phyloP scores from a whole-genome alignment of 2,329 filamentous ascomycete species.

The Aspergillus fumigatus region DNA sequence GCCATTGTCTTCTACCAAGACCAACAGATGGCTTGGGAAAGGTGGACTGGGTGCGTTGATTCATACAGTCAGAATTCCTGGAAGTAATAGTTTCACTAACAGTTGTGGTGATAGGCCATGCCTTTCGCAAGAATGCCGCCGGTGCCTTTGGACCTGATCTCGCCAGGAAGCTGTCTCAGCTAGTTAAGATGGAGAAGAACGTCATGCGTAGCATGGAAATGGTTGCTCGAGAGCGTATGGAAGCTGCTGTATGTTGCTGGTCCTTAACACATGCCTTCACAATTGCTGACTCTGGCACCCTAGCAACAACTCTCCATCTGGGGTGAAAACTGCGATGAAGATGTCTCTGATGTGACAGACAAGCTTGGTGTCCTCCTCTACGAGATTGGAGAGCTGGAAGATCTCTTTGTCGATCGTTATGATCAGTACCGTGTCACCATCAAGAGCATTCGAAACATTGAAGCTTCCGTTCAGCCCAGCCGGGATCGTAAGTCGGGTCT shows the following conservation, averaged over 20 bases:
- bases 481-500: constrained; percentile 69
- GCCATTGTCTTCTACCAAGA: constrained; percentile 85
- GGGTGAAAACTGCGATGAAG: constrained; percentile 93
- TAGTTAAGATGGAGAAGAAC: constrained; percentile 99
- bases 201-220: constrained; percentile 98
- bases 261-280: background rate
- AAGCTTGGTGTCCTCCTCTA: constrained; percentile 97
- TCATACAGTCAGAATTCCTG: constrained; percentile 3
- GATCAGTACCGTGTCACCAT: constrained; percentile 99
- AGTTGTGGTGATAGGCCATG: constrained; percentile 54
- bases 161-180: constrained; percentile 92
- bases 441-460: constrained; percentile 99
- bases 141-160: constrained; percentile 69
- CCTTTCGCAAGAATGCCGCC: constrained; percentile 49
- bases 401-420: constrained; percentile 97
- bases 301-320: constrained; percentile 98
- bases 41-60: constrained; percentile 71
- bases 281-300: constrained; percentile 16
- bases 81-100: constrained; percentile 12
- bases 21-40: constrained; percentile 81
- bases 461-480: constrained; percentile 96
- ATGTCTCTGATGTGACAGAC: constrained; percentile 97
- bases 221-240: constrained; percentile 94
- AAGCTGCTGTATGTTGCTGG: constrained; percentile 76
- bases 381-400: constrained; percentile 96